phyloP scores from a whole-genome alignment of 768 basidiomycete genomes.

The Gloeopeniophorella convolvens region DNA sequence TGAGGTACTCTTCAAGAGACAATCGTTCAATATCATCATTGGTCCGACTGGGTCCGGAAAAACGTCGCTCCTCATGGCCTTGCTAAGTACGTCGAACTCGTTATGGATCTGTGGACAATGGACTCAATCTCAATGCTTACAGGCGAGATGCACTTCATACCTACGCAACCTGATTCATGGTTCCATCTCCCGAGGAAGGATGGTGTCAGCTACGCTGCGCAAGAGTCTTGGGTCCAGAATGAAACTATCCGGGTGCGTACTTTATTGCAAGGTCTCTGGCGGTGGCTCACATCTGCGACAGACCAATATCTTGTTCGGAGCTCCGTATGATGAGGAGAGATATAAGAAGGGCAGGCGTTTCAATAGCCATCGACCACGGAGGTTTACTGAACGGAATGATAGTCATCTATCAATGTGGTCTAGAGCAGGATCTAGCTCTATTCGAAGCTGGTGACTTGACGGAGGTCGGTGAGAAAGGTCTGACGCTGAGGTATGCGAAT shows the following conservation, averaged over 20 bases:
- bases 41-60: slow-evolving; percentile 57
- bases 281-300: slow-evolving; percentile 5
- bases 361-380: neutral
- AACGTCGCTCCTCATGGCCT: slow-evolving; percentile 59
- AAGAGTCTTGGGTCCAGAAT: slow-evolving; percentile 83
- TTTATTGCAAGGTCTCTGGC: neutral
- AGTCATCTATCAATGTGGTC: slow-evolving; percentile 21
- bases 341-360: slow-evolving; percentile 33
- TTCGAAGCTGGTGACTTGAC: slow-evolving; percentile 46
- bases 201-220: slow-evolving; percentile 75
- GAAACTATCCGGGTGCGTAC: slow-evolving; percentile 56
- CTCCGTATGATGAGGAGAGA: slow-evolving; percentile 37
- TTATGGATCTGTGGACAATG: too few species aligned
- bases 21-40: slow-evolving; percentile 49
- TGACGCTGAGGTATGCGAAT: slow-evolving; percentile 32
- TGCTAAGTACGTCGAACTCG: too few species aligned
- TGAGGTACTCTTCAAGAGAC: slow-evolving; percentile 47
- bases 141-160: slow-evolving; percentile 63
- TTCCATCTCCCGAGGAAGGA: slow-evolving; percentile 60
- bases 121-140: too few species aligned
- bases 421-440: slow-evolving; percentile 37
- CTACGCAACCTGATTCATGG: slow-evolving; percentile 47
- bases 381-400: neutral
- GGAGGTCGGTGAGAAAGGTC: slow-evolving; percentile 56
- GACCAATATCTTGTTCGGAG: slow-evolving; percentile 50